Percentiles rank a stretch among this genome's conserved stretches.
phyloP scores from a whole-genome alignment of 2,329 filamentous ascomycete species.

The Trichoderma endophyticum region DNA sequence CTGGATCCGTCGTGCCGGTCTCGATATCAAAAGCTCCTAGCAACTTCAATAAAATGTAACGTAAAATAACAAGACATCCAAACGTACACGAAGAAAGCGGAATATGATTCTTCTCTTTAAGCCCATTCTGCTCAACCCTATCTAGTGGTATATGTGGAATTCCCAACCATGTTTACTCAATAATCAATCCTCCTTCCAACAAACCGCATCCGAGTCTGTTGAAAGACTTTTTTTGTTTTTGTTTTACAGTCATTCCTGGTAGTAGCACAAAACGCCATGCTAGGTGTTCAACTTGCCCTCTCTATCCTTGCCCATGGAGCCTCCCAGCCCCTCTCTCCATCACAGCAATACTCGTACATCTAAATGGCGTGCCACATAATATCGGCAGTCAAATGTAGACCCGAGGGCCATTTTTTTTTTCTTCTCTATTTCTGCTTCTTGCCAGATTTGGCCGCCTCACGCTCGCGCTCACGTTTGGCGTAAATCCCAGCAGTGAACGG shows the following conservation, averaged over 20 bases:
- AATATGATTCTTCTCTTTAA: background rate
- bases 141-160: conserved; percentile 19
- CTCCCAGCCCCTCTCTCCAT: background rate
- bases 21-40: background rate
- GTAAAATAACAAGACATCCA: background rate
- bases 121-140: background rate
- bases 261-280: conserved; percentile 13
- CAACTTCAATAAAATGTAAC: background rate
- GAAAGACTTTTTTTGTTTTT: conserved; percentile 14
- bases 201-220: conserved; percentile 21
- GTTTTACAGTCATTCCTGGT: background rate
- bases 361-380: background rate
- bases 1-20: background rate
- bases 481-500: conserved; percentile 94
- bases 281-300: background rate
- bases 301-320: background rate
- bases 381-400: background rate
- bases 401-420: conserved; percentile 24
- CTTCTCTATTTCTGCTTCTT: conserved; percentile 50
- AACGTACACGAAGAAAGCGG: background rate
- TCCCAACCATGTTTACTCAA: background rate
- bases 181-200: background rate
- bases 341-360: background rate
- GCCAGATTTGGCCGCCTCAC: conserved; percentile 43
- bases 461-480: conserved; percentile 70